phyloP scores from a whole-genome alignment of 208 protist genomes.

The Wallacemonas sp. region DNA sequence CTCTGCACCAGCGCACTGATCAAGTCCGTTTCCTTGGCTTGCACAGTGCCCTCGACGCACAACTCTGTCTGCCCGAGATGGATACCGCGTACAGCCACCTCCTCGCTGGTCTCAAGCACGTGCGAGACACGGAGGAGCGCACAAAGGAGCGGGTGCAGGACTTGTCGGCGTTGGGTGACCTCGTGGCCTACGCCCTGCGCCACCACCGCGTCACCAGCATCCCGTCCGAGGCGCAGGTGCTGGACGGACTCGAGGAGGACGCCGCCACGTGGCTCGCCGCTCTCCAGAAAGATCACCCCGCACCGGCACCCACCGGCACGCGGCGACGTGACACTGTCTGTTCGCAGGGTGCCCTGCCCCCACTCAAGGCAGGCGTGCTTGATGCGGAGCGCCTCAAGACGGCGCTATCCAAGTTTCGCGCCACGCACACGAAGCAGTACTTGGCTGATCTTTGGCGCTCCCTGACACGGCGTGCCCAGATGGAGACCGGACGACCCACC shows the following conservation, averaged over 20 bases:
- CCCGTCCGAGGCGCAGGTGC: slow-evolving; percentile 23
- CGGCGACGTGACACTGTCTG: not conserved
- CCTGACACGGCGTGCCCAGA: slow-evolving; percentile 25
- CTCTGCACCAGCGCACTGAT: slow-evolving; percentile 63
- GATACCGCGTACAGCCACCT: slow-evolving; percentile 51
- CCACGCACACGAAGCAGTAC: slow-evolving; percentile 26
- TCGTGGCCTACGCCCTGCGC: slow-evolving; percentile 48
- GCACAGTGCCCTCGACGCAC: slow-evolving; percentile 59
- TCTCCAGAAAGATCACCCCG: not conserved
- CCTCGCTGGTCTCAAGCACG: slow-evolving; percentile 44
- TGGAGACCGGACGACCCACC: slow-evolving; percentile 16
- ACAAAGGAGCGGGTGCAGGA: slow-evolving; percentile 20
- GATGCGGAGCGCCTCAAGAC: not conserved
- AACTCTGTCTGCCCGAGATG: slow-evolving; percentile 53
- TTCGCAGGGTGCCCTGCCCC: not conserved
- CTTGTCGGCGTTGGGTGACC: slow-evolving; percentile 33
- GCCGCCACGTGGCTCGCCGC: slow-evolving; percentile 40
- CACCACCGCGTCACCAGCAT: slow-evolving; percentile 21
- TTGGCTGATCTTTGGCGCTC: slow-evolving; percentile 29
- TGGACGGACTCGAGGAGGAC: slow-evolving; percentile 52
- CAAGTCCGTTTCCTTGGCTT: slow-evolving; percentile 46
- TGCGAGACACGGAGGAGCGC: slow-evolving; percentile 36
- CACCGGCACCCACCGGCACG: not conserved
- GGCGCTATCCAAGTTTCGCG: slow-evolving; percentile 30
- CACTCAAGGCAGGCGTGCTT: not conserved